phyloP scores from a whole-genome alignment of 1,139 yeast genomes.

The Suhomyces atakaporum region DNA sequence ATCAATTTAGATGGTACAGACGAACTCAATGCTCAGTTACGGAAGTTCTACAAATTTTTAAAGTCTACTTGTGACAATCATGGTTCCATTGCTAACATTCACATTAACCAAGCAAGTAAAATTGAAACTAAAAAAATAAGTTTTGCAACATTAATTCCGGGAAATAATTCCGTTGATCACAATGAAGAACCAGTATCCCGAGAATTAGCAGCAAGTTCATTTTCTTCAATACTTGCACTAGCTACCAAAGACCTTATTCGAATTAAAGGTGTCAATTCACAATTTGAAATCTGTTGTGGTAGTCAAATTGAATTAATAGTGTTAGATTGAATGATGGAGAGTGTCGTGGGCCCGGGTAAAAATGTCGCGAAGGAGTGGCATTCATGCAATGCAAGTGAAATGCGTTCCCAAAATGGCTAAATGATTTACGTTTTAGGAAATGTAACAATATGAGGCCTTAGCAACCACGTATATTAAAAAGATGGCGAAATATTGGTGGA shows the following conservation, averaged over 20 bases:
- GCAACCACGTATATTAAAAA: constrained; percentile 2
- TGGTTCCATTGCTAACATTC: too few species aligned
- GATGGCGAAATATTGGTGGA: neutral
- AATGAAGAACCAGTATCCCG: constrained; percentile 20
- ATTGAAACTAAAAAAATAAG: too few species aligned
- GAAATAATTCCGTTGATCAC: neutral
- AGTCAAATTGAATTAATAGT: constrained; percentile 2
- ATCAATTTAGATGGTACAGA: neutral
- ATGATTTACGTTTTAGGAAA: constrained; percentile 3
- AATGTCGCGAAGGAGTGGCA: neutral
- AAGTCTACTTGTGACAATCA: constrained; percentile 6
- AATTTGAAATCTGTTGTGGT: constrained; percentile 1
- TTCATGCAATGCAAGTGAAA: constrained; percentile 4
- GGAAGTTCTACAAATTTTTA: constrained; percentile 18
- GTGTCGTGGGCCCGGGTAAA: too few species aligned
- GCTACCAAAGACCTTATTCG: constrained; percentile 24
- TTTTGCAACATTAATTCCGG: constrained; percentile 24
- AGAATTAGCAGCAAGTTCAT: constrained; percentile 40
- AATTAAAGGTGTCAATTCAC: neutral
- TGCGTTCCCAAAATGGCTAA: constrained; percentile 4
- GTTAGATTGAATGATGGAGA: too few species aligned
- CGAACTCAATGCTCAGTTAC: constrained; percentile 6
- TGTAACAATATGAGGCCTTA: constrained; percentile 2
- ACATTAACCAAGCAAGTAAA: too few species aligned
- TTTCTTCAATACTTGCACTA: constrained; percentile 40